Conservation (phyloP, 2,329 filamentous ascomycete genomes). For the Didymella arachidicola region DNA sequence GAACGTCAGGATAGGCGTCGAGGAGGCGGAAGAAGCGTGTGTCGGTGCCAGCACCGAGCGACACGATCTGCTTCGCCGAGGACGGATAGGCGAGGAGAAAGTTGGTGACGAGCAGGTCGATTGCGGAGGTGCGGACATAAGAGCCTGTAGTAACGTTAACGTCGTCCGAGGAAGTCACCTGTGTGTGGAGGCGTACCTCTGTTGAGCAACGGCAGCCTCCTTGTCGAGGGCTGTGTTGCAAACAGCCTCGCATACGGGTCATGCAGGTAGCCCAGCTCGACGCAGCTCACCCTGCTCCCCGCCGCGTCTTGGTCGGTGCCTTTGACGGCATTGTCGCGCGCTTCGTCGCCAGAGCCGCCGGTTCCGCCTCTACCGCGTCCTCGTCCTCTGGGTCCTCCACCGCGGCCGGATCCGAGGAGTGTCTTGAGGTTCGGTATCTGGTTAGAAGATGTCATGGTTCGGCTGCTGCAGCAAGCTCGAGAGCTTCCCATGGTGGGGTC, state of each 20-base stretch:
- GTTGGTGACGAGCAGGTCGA: slow-evolving; percentile 76
- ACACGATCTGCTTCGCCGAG: slow-evolving; percentile 77
- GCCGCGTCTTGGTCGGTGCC: slow-evolving; percentile 92
- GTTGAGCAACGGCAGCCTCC: slow-evolving; percentile 90
- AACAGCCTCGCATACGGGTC: slow-evolving; percentile 81
- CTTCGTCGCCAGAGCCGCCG: slow-evolving; percentile 38
- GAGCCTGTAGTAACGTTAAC: slow-evolving; percentile 67
- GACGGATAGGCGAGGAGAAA: slow-evolving; percentile 66
- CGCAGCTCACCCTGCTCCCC: slow-evolving; percentile 86
- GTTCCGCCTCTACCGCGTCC: slow-evolving; percentile 50
- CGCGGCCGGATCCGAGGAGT: slow-evolving; percentile 60
- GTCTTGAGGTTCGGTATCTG: slow-evolving; percentile 81
- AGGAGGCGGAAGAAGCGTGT: slow-evolving; percentile 84
- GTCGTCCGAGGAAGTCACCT: background rate
- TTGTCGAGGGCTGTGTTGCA: slow-evolving; percentile 63
- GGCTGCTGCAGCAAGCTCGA: slow-evolving; percentile 25
- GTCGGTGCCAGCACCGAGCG: slow-evolving; percentile 91
- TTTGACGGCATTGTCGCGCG: slow-evolving; percentile 79
- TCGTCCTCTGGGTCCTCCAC: slow-evolving; percentile 58
- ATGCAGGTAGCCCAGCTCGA: slow-evolving; percentile 81
- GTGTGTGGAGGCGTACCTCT: slow-evolving; percentile 67
- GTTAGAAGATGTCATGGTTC: slow-evolving; percentile 68
- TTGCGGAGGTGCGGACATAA: slow-evolving; percentile 85
- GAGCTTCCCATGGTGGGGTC: slow-evolving; percentile 35
- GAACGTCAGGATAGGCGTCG: slow-evolving; percentile 52